Conservation (phyloP, 345 rosid genomes). For the thale cress (Arabidopsis thaliana) region DNA sequence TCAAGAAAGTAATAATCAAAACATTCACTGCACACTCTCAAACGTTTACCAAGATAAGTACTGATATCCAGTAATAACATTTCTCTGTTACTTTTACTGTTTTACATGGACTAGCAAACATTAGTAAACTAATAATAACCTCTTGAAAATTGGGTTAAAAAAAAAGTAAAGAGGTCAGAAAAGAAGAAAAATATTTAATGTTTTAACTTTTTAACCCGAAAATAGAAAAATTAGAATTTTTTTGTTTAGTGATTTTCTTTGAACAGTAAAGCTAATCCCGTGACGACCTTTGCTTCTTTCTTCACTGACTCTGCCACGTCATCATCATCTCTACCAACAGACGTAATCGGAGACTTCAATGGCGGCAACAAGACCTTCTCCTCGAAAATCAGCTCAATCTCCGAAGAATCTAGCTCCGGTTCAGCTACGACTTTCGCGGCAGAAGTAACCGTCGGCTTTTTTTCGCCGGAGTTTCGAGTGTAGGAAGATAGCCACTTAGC, state of each 20-base stretch:
- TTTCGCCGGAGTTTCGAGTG: slow-evolving; percentile 43
- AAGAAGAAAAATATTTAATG: not conserved
- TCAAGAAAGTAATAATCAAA: slow-evolving; percentile 4
- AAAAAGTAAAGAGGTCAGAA: slow-evolving; percentile 15
- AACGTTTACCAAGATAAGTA: slow-evolving; percentile 1
- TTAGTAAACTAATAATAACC: not conserved
- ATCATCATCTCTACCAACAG: slow-evolving; percentile 20
- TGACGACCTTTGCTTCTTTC: slow-evolving; percentile 59
- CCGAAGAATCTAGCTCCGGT: slow-evolving; percentile 41
- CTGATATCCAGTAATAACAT: not conserved
- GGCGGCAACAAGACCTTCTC: slow-evolving; percentile 40
- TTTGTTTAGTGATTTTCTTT: slow-evolving; percentile 64
- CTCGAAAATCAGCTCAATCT: slow-evolving; percentile 64
- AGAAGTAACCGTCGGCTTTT: not conserved
- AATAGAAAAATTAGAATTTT: slow-evolving; percentile 36
- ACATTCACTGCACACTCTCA: not conserved
- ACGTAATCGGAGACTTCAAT: not conserved
- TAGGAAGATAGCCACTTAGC: slow-evolving; percentile 87
- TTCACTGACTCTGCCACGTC: slow-evolving; percentile 48
- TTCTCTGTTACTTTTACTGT: slow-evolving; percentile 6
- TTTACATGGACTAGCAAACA: not conserved
- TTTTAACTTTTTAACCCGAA: slow-evolving; percentile 16
- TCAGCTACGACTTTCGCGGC: slow-evolving; percentile 21
- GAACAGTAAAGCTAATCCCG: slow-evolving; percentile 84
- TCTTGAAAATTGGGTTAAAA: not conserved